These are phyloP conservation scores for Colletotrichum tropicale DNA, from an alignment of 2,329 filamentous ascomycete genomes.

Conservation along the genomic window DNA sequence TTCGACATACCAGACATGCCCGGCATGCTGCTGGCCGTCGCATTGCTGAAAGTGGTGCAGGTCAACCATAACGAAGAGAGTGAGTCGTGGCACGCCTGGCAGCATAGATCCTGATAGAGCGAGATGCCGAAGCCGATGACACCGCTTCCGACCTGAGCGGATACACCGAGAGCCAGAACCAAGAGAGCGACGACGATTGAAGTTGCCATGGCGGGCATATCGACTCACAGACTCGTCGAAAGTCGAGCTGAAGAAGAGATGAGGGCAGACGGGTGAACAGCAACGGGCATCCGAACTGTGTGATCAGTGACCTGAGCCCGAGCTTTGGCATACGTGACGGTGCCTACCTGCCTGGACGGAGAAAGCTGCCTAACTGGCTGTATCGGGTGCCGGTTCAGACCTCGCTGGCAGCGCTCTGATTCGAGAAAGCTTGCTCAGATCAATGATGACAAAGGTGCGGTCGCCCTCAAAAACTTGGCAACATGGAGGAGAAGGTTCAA, in stretches of 20 bases:
- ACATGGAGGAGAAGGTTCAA: neutral
- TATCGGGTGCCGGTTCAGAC: neutral
- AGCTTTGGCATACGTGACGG: neutral
- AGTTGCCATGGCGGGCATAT: neutral
- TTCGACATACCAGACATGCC: neutral
- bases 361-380: neutral
- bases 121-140: conserved; percentile 7
- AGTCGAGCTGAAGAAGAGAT: neutral
- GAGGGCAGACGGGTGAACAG: neutral
- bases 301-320: neutral
- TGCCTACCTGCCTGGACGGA: neutral
- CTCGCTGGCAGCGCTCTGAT: neutral
- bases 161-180: neutral
- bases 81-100: conserved; percentile 4
- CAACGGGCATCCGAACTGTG: neutral
- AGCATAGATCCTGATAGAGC: neutral
- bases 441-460: neutral
- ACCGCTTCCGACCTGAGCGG: neutral
- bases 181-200: neutral
- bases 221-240: neutral
- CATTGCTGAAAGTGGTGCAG: neutral
- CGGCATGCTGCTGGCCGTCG: neutral
- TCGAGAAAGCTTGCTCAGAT: neutral
- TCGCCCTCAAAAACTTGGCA: neutral
- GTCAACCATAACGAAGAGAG: neutral